Base-by-base conservation (phyloP, 257 asterid species). In the Jasminum sambac region DNA sequence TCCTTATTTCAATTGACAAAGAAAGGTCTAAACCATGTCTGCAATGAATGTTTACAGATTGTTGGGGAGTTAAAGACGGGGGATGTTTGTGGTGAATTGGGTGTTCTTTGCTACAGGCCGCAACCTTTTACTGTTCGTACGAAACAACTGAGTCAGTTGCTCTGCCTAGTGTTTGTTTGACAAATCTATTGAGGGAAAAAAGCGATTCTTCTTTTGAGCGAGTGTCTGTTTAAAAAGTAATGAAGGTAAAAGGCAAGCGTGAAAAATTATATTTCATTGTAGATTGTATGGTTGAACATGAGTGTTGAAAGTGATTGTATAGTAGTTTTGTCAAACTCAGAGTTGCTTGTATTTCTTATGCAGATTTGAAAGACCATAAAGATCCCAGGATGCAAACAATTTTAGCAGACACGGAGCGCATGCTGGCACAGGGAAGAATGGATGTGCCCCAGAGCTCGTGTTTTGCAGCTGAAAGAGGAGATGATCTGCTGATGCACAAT, bases 381-480 rank as follows among this genome's bases (percentile, higher is more conserved):
- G 95, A 88, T 30, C 89, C 90, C 0, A 52, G 77, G 74, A 86
- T 84, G 80, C 89, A 84, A 21, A 81, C 81, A 26, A 85, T 89
- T 23, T 77, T 84, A 76, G 61, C 60, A 21, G 84, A 85, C 68
- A 89, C 91, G 0, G 95, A 92, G 74, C 87, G 86, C 61, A 84
- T 86, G 91, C 84, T 92, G 73, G 87, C 95, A 63, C 88, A 85
- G 24, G 96, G 98, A 70, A 88, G 83, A 70, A 83, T 84, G 90
- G 95, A 87, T 48, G 67, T 92, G 82, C 98, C 96, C 69, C 92
- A 88, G 40, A 92, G 85, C 84, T 81, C 89, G 72, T 84, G 91
- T 82, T 92, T 92, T 78, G 96, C 98, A 50, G 96, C 95, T 34
- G 86, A 62, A 59, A 82, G 96, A 73, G 92, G 89, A 37, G 96